phyloP scores from a whole-genome alignment of 208 protist genomes.

The Trypanosomatidae sp. region DNA sequence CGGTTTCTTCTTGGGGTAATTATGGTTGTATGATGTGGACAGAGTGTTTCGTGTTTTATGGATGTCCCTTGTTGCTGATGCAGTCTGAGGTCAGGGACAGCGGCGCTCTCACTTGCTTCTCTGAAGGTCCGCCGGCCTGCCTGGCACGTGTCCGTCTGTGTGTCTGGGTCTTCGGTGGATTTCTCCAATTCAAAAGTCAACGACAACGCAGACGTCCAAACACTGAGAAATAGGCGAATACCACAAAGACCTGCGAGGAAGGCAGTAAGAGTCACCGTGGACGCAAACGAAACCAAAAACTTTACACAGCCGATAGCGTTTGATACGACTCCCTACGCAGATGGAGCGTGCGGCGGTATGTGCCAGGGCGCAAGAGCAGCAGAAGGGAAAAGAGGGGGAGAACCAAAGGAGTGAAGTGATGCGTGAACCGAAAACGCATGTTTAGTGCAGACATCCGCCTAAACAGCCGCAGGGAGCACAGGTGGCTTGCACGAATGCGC shows the following conservation, averaged over 20 bases:
- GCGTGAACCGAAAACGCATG: too few relatives aligned
- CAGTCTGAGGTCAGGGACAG: not conserved
- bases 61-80: not conserved
- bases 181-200: not conserved
- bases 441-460: not conserved
- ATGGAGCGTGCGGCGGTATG: not conserved
- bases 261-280: conserved; percentile 3
- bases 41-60: conserved; percentile 5
- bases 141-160: not conserved
- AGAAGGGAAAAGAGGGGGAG: not conserved
- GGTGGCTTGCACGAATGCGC: not conserved
- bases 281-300: not conserved
- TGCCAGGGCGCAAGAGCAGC: not conserved
- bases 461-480: not conserved
- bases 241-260: not conserved
- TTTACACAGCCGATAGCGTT: not conserved
- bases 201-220: not conserved
- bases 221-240: not conserved
- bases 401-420: not conserved
- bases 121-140: not conserved
- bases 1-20: not conserved
- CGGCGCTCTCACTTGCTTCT: not conserved
- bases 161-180: not conserved
- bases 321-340: conserved; percentile 7
- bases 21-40: not conserved